phyloP scores from a whole-genome alignment of 225 moss, liverwort and hornwort species.

The Marchantia polymorpha region DNA sequence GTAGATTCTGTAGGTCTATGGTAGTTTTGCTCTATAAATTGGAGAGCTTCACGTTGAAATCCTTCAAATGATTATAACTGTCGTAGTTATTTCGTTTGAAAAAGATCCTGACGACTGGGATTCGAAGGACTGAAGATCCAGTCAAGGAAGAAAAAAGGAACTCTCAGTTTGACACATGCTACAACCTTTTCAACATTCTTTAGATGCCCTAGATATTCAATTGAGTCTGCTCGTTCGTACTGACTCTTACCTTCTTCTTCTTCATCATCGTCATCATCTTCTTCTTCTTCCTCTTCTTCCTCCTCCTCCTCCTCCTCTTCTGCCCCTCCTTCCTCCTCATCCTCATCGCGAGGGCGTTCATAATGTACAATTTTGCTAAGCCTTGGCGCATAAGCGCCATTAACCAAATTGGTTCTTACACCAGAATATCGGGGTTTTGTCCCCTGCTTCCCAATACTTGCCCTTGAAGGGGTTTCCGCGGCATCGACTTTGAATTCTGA shows the following conservation, averaged over 20 bases:
- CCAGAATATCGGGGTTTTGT: constrained; percentile 29
- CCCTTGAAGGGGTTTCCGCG: constrained; percentile 22
- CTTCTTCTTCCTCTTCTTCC: constrained; percentile 55
- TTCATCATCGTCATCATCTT: constrained; percentile 42
- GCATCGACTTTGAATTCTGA: constrained; percentile 56
- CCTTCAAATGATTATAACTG: background rate
- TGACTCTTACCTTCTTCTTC: constrained; percentile 58
- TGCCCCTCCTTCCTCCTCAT: constrained; percentile 23
- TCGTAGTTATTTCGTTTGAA: background rate
- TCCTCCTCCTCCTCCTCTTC: constrained; percentile 27
- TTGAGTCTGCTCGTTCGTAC: constrained; percentile 7
- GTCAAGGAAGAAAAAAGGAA: too few species aligned
- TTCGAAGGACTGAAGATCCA: too few species aligned
- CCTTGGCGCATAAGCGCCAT: constrained; percentile 37
- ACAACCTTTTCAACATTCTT: background rate
- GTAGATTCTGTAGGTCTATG: background rate
- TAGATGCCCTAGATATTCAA: background rate
- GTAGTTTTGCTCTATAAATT: background rate
- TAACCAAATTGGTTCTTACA: constrained; percentile 35
- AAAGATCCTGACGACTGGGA: background rate
- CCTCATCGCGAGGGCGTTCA: constrained; percentile 19
- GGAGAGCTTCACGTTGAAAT: background rate
- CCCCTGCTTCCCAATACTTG: constrained; percentile 27
- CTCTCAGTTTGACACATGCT: background rate
- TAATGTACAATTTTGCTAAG: constrained; percentile 34